Evolutionary conservation across 2,329 filamentous ascomycete genomes (phyloP).

Genomic region (Microascus cirrosus): DNA sequence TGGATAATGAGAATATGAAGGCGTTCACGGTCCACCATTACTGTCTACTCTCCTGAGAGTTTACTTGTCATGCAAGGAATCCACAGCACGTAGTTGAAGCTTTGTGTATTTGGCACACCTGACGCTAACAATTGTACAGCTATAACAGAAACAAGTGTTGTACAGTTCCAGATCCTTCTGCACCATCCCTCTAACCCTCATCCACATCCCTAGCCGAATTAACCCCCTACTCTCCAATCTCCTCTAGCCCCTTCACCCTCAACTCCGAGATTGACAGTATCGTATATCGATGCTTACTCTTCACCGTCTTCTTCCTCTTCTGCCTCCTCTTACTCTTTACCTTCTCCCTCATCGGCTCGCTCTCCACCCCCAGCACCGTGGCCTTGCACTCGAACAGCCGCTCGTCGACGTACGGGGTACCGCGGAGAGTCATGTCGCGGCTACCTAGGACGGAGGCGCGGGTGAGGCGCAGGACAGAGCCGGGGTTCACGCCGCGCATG

Average conservation of each 20-base stretch:
- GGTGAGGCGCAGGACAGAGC: constrained; percentile 80
- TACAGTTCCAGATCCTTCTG: neutral
- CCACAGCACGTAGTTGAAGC: neutral
- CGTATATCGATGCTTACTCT: constrained; percentile 87
- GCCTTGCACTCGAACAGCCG: constrained; percentile 76
- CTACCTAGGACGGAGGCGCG: constrained; percentile 74
- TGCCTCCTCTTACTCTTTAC: constrained; percentile 74
- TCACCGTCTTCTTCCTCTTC: constrained; percentile 61
- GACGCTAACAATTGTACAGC: constrained; percentile 2
- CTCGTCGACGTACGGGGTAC: constrained; percentile 72
- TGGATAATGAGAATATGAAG: neutral
- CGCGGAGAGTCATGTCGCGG: constrained; percentile 82
- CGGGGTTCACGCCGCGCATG: constrained; percentile 65
- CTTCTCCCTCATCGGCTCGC: constrained; percentile 65
- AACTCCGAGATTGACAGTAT: constrained; percentile 77
- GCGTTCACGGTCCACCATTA: neutral
- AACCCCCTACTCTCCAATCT: constrained; percentile 18
- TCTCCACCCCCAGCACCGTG: constrained; percentile 73
- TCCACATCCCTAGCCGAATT: neutral
- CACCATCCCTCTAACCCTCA: neutral
- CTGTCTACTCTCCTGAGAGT: neutral
- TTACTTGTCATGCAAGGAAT: neutral
- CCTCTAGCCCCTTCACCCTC: constrained; percentile 41
- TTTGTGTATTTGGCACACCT: constrained; percentile 1
- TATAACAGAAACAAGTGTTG: constrained; percentile 1